A percentile compares a stretch with the other conserved stretches of the same genome.
Conservation (phyloP, 2,329 filamentous ascomycete genomes). For the Xylaria sp. region DNA sequence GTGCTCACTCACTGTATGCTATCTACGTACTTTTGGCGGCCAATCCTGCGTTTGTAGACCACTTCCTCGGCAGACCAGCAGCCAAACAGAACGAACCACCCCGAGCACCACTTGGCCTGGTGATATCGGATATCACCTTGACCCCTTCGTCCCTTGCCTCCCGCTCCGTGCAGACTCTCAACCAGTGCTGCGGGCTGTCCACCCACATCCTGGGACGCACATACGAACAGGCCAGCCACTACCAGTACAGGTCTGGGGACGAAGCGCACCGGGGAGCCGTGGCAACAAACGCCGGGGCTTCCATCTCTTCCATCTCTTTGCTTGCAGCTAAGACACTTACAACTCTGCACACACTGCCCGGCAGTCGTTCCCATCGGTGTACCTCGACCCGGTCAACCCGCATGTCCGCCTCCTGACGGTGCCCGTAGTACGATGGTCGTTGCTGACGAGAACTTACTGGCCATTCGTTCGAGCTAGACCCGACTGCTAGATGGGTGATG, state of each 20-base stretch:
- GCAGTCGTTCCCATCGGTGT: conserved; percentile 27
- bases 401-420: conserved; percentile 41
- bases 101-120: conserved; percentile 22
- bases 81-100: conserved; percentile 38
- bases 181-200: conserved; percentile 20
- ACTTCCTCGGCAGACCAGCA: conserved; percentile 37
- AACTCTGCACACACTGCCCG: conserved; percentile 11
- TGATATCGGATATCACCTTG: conserved; percentile 26
- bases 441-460: conserved; percentile 41
- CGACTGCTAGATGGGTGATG: conserved; percentile 43
- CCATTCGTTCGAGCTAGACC: conserved; percentile 46
- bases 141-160: conserved; percentile 13
- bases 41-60: conserved; percentile 42
- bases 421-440: conserved; percentile 48
- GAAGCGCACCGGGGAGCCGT: conserved; percentile 24
- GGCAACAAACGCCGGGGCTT: neutral
- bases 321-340: conserved; percentile 21
- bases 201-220: conserved; percentile 15
- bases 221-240: conserved; percentile 20
- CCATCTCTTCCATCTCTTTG: conserved; percentile 17
- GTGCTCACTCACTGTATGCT: conserved; percentile 21
- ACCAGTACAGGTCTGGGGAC: conserved; percentile 22
- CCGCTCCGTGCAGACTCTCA: conserved; percentile 6
- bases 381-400: conserved; percentile 35
- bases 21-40: conserved; percentile 30